phyloP scores from a whole-genome alignment of 495 filamentous ascomycete genomes.

The Evernia prunastri region DNA sequence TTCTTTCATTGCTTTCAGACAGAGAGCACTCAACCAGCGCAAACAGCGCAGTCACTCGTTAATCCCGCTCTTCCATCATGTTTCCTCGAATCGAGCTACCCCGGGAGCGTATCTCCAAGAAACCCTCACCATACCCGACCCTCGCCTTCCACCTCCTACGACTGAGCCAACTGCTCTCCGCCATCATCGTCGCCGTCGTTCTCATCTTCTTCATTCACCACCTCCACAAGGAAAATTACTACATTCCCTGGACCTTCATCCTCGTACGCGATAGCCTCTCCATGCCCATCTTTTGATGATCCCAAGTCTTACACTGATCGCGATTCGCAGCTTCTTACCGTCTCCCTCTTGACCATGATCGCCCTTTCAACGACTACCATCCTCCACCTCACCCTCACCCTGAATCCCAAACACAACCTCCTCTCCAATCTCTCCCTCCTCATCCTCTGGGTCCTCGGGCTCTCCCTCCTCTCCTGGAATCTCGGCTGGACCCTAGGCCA shows the following conservation, averaged over 20 bases:
- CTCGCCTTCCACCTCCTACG: conserved; percentile 55
- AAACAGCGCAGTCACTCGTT: conserved; percentile 3
- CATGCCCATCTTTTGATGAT: conserved; percentile 10
- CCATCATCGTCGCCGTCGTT: conserved; percentile 51
- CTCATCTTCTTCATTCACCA: conserved; percentile 58
- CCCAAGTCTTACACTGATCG: neutral
- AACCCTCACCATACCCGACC: conserved; percentile 51
- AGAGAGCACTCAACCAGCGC: neutral
- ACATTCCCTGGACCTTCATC: conserved; percentile 59
- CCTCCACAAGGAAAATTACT: conserved; percentile 46
- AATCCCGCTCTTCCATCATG: neutral
- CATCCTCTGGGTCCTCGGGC: conserved; percentile 51
- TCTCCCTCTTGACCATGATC: conserved; percentile 50
- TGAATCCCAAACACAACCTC: conserved; percentile 51
- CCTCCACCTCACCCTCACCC: conserved; percentile 50
- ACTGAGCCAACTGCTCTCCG: conserved; percentile 43
- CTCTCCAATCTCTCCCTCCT: conserved; percentile 45
- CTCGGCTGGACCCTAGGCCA: conserved; percentile 51
- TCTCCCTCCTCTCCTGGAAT: conserved; percentile 52
- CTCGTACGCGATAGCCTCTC: conserved; percentile 40
- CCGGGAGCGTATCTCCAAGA: conserved; percentile 12
- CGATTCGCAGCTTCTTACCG: conserved; percentile 44
- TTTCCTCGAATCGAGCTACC: neutral
- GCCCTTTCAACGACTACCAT: conserved; percentile 47
- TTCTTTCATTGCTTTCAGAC: neutral